Conservation (phyloP, 108 stramenopile genomes). For the Pseudonitzschia delicatissima region DNA sequence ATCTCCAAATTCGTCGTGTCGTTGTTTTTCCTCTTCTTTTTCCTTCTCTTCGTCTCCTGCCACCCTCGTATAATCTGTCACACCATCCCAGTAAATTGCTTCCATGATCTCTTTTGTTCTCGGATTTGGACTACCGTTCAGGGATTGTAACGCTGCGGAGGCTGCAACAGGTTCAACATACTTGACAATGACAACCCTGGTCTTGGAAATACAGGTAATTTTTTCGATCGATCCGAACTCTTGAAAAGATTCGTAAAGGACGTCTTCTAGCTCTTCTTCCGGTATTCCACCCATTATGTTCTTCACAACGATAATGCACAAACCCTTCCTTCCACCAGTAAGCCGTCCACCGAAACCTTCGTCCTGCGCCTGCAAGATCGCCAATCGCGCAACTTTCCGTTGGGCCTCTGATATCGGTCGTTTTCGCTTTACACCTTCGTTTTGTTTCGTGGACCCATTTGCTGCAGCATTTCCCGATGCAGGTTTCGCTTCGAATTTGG, state of each 20-base stretch:
- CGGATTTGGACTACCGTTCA: slow-evolving; percentile 59
- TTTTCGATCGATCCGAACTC: slow-evolving; percentile 84
- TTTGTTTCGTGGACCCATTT: background rate
- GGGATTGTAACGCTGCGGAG: slow-evolving; percentile 72
- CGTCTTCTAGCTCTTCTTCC: slow-evolving; percentile 55
- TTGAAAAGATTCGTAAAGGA: slow-evolving; percentile 33
- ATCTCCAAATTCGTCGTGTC: slow-evolving; percentile 93
- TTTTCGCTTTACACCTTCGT: background rate
- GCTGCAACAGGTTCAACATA: slow-evolving; percentile 81
- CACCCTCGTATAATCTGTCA: slow-evolving; percentile 85
- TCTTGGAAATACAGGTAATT: slow-evolving; percentile 89
- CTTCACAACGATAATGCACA: slow-evolving; percentile 90
- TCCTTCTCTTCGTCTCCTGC: slow-evolving; percentile 57
- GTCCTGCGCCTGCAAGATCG: slow-evolving; percentile 73
- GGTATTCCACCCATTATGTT: slow-evolving; percentile 75
- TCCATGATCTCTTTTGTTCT: slow-evolving; percentile 29
- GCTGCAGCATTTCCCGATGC: background rate
- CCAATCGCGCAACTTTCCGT: slow-evolving; percentile 74
- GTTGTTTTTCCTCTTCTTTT: slow-evolving; percentile 57
- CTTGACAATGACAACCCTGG: slow-evolving; percentile 85
- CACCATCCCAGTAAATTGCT: slow-evolving; percentile 92
- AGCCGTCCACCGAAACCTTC: slow-evolving; percentile 86
- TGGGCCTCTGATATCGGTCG: slow-evolving; percentile 54
- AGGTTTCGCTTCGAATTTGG: slow-evolving; percentile 31
- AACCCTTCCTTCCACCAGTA: slow-evolving; percentile 84